Conservation (phyloP, 2,329 filamentous ascomycete genomes). For the Ophiocordyceps camponoti-floridani region DNA sequence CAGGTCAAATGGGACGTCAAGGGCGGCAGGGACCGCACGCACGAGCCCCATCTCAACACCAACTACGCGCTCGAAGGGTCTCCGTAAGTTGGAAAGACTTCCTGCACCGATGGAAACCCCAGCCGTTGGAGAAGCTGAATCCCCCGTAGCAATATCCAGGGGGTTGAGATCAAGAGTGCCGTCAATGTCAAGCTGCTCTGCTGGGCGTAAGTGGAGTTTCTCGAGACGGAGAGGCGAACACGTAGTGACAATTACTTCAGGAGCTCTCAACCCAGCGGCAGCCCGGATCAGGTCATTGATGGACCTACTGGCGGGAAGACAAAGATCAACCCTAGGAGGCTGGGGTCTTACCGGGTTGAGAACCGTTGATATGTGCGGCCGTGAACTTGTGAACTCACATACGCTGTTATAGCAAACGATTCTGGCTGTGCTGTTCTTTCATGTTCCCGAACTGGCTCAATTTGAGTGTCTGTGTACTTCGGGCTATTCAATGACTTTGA, state of each 20-base stretch:
- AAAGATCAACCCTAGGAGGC: conserved; percentile 1
- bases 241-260: background rate
- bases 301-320: conserved; percentile 1
- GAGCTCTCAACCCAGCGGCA: background rate
- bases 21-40: conserved; percentile 1
- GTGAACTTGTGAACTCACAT: too few relatives aligned
- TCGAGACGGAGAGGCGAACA: background rate
- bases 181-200: background rate
- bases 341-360: conserved; percentile 15
- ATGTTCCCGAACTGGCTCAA: too few relatives aligned
- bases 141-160: conserved; percentile 1
- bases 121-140: background rate
- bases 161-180: conserved; percentile 1
- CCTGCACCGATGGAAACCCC: too few relatives aligned
- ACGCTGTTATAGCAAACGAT: too few relatives aligned
- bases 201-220: background rate
- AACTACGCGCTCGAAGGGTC: conserved; percentile 1
- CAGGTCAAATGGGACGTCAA: conserved; percentile 4
- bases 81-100: background rate
- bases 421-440: too few relatives aligned
- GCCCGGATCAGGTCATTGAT: background rate
- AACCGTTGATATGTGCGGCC: conserved; percentile 9
- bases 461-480: too few relatives aligned
- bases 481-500: too few relatives aligned
- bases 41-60: conserved; percentile 1